These are phyloP conservation scores for Xylariaceae sp. DNA, from an alignment of 2,329 filamentous ascomycete species.

Conservation along the genomic window DNA sequence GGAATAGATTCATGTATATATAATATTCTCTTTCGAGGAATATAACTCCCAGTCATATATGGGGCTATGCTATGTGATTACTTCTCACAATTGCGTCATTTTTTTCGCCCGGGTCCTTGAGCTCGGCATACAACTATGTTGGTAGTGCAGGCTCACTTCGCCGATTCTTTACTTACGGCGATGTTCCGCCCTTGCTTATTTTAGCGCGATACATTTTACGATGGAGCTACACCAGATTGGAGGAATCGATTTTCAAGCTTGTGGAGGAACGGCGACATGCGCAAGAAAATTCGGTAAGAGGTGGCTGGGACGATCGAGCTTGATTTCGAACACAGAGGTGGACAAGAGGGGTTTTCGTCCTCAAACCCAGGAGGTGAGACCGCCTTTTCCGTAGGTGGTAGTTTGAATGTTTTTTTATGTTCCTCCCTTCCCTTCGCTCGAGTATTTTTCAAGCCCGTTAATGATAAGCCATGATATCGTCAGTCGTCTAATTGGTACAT, in stretches of 20 bases:
- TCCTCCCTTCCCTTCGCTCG: neutral
- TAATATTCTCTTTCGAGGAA: neutral
- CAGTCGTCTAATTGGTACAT: slow-evolving; percentile 18
- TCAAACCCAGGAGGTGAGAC: neutral
- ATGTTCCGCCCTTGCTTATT: neutral
- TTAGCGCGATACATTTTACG: neutral
- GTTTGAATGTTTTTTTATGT: neutral
- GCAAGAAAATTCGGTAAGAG: neutral
- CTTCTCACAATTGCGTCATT: slow-evolving; percentile 19
- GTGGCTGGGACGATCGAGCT: neutral
- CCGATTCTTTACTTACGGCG: neutral
- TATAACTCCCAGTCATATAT: neutral
- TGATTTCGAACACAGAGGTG: neutral
- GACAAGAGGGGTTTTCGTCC: neutral
- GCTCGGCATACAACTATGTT: neutral
- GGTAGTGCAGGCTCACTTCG: neutral
- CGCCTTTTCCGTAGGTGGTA: neutral
- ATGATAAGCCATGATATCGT: slow-evolving; percentile 11
- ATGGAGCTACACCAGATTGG: neutral
- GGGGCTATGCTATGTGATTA: slow-evolving; percentile 9
- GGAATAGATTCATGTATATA: no score
- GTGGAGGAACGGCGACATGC: neutral
- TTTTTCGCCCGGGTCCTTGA: slow-evolving; percentile 5
- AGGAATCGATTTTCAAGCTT: neutral
- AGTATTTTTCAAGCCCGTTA: neutral